A percentile compares a stretch with the other conserved stretches of the same genome.
These are phyloP conservation scores for Monosporascus ibericus DNA, from an alignment of 2,329 filamentous ascomycete genomes.

Conservation along the genomic window DNA sequence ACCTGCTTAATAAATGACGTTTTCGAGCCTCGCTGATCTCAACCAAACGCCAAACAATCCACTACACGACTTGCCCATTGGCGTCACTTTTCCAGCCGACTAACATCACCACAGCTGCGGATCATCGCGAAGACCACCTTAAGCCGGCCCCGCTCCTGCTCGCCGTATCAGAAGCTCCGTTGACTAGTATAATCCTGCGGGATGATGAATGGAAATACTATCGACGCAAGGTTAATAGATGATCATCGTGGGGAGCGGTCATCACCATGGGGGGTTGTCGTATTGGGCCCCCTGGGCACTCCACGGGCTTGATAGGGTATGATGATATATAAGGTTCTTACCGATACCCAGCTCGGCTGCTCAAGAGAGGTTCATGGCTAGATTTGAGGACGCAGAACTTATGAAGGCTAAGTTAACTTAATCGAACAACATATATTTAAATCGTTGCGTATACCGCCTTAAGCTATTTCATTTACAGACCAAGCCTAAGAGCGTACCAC, in stretches of 20 bases:
- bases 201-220: not conserved
- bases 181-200: not conserved
- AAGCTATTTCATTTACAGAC: no score
- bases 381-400: no score
- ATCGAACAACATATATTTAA: no score
- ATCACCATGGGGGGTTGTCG: no score
- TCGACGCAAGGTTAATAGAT: not conserved
- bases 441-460: no score
- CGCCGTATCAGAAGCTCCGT: not conserved
- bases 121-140: not conserved
- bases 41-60: no score
- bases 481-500: not conserved
- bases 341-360: no score
- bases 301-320: no score
- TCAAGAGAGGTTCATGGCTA: no score
- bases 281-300: no score
- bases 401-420: no score
- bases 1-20: not conserved
- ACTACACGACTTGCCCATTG: not conserved
- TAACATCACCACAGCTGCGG: not conserved
- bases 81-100: not conserved
- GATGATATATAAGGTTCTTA: no score
- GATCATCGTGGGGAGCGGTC: not conserved
- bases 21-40: not conserved
- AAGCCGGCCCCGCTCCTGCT: not conserved